phyloP scores from a whole-genome alignment of 1,139 yeast genomes.

The Pichia sp. region DNA sequence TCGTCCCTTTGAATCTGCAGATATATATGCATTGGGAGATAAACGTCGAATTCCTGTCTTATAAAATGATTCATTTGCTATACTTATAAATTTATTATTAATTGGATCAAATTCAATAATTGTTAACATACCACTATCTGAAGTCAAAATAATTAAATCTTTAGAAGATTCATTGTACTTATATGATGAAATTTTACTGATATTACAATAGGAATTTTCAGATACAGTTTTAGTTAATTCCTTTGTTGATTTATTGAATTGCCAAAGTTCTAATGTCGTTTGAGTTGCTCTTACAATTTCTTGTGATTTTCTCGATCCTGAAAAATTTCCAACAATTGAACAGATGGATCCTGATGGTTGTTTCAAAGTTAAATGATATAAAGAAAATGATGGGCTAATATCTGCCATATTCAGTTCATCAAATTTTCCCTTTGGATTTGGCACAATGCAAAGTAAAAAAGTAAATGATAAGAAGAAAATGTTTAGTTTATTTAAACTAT shows the following conservation, averaged over 20 bases:
- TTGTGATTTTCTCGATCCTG: conserved; percentile 50
- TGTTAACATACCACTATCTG: conserved; percentile 75
- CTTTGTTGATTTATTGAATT: conserved; percentile 51
- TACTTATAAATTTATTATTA: conserved; percentile 38
- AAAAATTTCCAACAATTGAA: conserved; percentile 64
- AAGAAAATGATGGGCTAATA: conserved; percentile 38
- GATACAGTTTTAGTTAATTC: conserved; percentile 33
- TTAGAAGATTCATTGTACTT: conserved; percentile 46
- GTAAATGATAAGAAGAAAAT: too few species aligned
- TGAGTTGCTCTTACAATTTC: conserved; percentile 58
- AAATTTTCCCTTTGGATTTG: background rate
- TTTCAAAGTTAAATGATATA: conserved; percentile 65
- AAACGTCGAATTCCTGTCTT: conserved; percentile 71
- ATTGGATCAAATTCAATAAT: conserved; percentile 45
- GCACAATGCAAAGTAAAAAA: background rate
- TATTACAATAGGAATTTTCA: conserved; percentile 52
- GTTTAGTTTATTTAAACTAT: too few species aligned
- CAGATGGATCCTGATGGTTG: conserved; percentile 46
- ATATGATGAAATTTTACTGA: conserved; percentile 48
- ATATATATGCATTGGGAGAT: conserved; percentile 72
- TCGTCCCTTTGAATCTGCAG: conserved; percentile 66
- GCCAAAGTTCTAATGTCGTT: conserved; percentile 46
- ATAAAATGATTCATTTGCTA: conserved; percentile 61
- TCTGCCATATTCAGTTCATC: conserved; percentile 10
- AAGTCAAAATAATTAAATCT: conserved; percentile 61